Evolutionary conservation across 352 stramenopile genomes (phyloP).

Genomic region (Achlya hypogyna): DNA sequence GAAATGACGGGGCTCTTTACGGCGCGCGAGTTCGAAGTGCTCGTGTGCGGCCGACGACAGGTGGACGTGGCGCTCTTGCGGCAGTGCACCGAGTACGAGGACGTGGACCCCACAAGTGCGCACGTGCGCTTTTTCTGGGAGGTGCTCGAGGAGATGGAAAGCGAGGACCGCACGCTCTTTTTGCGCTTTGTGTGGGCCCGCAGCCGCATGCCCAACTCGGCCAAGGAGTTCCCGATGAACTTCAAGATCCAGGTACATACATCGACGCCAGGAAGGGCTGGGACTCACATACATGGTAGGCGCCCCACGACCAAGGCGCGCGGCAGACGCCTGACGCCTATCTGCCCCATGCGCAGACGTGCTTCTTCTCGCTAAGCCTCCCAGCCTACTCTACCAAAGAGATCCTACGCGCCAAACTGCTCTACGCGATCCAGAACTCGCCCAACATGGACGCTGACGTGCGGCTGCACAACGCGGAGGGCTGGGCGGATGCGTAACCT

Average conservation of each 20-base stretch:
- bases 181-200: conserved; percentile 97
- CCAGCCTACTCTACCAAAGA: conserved; percentile 36
- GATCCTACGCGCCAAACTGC: conserved; percentile 28
- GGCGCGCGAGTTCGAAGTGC: conserved; percentile 90
- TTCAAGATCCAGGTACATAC: conserved; percentile 75
- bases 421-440: conserved; percentile 34
- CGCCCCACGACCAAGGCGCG: conserved; percentile 69
- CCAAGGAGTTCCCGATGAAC: conserved; percentile 95
- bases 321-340: conserved; percentile 46
- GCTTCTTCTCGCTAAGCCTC: conserved; percentile 34
- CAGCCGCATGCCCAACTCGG: conserved; percentile 93
- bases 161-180: conserved; percentile 92
- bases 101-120: conserved; percentile 83
- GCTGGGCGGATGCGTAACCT: conserved; percentile 71
- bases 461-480: conserved; percentile 86
- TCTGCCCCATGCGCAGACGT: conserved; percentile 33
- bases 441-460: conserved; percentile 38
- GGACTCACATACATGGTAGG: conserved; percentile 12
- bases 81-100: conserved; percentile 94
- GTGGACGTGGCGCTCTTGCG: conserved; percentile 95
- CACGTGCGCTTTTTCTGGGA: conserved; percentile 95
- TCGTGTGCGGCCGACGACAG: conserved; percentile 94
- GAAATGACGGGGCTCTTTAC: conserved; percentile 95
- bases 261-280: neutral
- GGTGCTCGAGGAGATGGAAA: conserved; percentile 92